Conservation (phyloP, 371 early-diverging fungal species). For the Circinella minor region DNA sequence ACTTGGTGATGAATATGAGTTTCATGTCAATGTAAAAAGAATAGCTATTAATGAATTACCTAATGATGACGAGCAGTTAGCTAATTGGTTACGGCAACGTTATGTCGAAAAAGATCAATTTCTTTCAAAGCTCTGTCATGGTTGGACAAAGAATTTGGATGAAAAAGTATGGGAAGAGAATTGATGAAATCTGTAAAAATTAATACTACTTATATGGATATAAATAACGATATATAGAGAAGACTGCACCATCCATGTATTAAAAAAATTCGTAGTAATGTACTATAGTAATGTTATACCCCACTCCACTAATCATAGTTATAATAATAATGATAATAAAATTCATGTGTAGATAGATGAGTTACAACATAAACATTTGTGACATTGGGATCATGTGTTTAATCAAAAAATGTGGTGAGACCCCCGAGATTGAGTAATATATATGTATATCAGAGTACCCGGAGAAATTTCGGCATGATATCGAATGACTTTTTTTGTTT, state of each 20-base stretch:
- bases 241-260: not conserved
- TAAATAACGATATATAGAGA: too few species aligned
- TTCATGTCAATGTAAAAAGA: slow-evolving; percentile 70
- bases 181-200: slow-evolving; percentile 16
- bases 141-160: slow-evolving; percentile 58
- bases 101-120: slow-evolving; percentile 71
- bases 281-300: not conserved
- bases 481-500: slow-evolving; percentile 17
- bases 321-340: not conserved
- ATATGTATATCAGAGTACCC: not conserved
- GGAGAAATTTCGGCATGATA: not conserved
- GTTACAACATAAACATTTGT: not conserved
- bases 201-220: not conserved
- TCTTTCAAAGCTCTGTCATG: slow-evolving; percentile 50
- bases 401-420: slow-evolving; percentile 2
- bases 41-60: slow-evolving; percentile 67
- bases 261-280: not conserved
- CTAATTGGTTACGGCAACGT: slow-evolving; percentile 63
- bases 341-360: not conserved
- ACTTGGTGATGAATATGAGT: slow-evolving; percentile 65
- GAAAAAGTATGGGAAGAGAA: slow-evolving; percentile 47
- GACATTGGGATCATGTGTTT: not conserved
- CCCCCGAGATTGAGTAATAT: not conserved
- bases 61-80: slow-evolving; percentile 56
- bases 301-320: not conserved